Base-by-base conservation (phyloP, 768 basidiomycete species). In the Boletus speciosus region DNA sequence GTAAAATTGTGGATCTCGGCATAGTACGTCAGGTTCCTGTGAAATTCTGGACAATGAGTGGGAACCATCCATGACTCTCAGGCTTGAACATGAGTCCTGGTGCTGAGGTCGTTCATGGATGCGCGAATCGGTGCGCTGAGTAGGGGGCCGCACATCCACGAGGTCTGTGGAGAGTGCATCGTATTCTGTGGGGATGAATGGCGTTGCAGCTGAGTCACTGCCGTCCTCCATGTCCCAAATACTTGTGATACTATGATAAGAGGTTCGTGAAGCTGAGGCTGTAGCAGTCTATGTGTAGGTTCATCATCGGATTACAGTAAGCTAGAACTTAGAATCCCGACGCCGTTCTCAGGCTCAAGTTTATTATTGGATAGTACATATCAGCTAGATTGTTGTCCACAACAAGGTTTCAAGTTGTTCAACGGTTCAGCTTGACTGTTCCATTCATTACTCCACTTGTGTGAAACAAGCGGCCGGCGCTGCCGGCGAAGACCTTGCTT, bases 1-100 rank as follows among this genome's bases (percentile, higher is more conserved):
- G 65, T 88, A 90, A 61, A 79, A 89, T 6, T 64, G 66, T n/a
- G 74, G 66, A 60, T 89, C 86, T 49, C 77, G 62, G 32, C 47
- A 40, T 12, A 43, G 65, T 7, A 35, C 36, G 6, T 58, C 43
- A 38, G 48, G 21, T 11, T 62, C 68, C 16, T 54, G 57, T 11
- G 56, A 23, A 31, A 36, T 23, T 23, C 7, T 27, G 12, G 55
- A 11, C 10, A 16, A 40, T 31, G 52, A n/a, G 32, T 38, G 32
- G 9, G 47, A 15, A 11, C 55, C 21, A 21, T 55, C 58, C 29
- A 43, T 37, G 8, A 47, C 19, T 8, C 32, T 29, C 29, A 34
- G 45, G 34, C 45, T 51, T 47, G 58, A 46, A 16, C 25, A 35
- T 14, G 63, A 45, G 29, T 56, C 60, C 49, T 54, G 51, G 42